phyloP scores from a whole-genome alignment of 1,284 basidiomycete genomes.

The Dichomitus squalens region DNA sequence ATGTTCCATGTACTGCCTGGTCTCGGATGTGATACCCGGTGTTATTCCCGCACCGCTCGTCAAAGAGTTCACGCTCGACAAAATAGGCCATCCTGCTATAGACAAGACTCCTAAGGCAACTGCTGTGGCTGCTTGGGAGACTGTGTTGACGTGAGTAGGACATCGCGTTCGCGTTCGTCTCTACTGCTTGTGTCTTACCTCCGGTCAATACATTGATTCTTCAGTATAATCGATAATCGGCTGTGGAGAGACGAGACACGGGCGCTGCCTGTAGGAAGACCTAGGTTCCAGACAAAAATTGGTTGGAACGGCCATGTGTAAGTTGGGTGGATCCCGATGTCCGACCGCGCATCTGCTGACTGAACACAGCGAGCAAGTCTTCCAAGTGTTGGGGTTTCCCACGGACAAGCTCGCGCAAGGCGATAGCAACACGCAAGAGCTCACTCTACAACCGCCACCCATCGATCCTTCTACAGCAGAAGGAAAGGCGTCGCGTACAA shows the following conservation, averaged over 20 bases:
- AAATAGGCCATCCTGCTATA: conserved; percentile 40
- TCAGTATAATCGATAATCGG: conserved; percentile 67
- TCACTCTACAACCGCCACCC: conserved; percentile 53
- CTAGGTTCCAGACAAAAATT: conserved; percentile 61
- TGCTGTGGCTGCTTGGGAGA: conserved; percentile 62
- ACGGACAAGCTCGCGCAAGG: conserved; percentile 29
- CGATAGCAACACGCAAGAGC: conserved; percentile 28
- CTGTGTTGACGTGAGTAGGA: conserved; percentile 59
- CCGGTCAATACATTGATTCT: not conserved
- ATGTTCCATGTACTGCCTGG: conserved; percentile 72
- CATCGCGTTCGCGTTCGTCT: not conserved
- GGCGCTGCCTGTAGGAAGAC: conserved; percentile 52
- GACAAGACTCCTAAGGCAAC: conserved; percentile 50
- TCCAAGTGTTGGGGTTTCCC: conserved; percentile 60
- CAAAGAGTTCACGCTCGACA: conserved; percentile 45
- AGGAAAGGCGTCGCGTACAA: conserved; percentile 55
- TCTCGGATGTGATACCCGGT: conserved; percentile 69
- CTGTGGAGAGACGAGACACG: conserved; percentile 71
- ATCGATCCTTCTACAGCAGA: conserved; percentile 48
- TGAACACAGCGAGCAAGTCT: conserved; percentile 48
- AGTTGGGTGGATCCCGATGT: conserved; percentile 27
- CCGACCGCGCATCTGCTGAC: conserved; percentile 1
- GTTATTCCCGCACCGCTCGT: conserved; percentile 61
- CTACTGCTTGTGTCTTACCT: not conserved
- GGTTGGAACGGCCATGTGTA: conserved; percentile 68